Evolutionary conservation across 257 asterid species (phyloP).

Genomic region (Ehretia macrophylla): DNA sequence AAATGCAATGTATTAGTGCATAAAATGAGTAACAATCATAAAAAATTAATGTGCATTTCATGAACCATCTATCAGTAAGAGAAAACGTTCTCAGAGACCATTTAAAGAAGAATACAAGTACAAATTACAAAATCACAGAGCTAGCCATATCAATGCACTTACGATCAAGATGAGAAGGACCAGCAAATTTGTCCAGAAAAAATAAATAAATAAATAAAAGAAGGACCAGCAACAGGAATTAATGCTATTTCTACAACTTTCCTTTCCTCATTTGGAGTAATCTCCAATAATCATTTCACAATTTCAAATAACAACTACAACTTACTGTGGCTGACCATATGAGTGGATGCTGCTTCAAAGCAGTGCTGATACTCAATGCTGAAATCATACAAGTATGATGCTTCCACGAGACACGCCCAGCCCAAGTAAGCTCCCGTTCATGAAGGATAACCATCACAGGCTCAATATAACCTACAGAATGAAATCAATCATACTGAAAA

Average conservation of each 20-base stretch:
- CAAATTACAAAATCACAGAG: no score
- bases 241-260: background rate
- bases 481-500: background rate
- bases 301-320: conserved; percentile 13
- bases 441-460: conserved; percentile 97
- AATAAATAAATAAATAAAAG: no score
- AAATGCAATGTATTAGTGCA: no score
- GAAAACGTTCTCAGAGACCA: no score
- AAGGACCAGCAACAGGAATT: no score
- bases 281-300: background rate
- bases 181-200: no score
- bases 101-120: no score
- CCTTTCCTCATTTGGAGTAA: background rate
- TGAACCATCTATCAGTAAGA: no score
- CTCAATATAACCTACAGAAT: conserved; percentile 78
- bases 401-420: conserved; percentile 90
- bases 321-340: conserved; percentile 92
- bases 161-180: no score
- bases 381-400: conserved; percentile 88
- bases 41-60: no score
- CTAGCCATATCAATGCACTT: no score
- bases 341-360: conserved; percentile 90
- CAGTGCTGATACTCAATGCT: conserved; percentile 93
- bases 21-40: no score
- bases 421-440: conserved; percentile 95